Conservation (phyloP, 345 rosid species). For the Populus simonii region DNA sequence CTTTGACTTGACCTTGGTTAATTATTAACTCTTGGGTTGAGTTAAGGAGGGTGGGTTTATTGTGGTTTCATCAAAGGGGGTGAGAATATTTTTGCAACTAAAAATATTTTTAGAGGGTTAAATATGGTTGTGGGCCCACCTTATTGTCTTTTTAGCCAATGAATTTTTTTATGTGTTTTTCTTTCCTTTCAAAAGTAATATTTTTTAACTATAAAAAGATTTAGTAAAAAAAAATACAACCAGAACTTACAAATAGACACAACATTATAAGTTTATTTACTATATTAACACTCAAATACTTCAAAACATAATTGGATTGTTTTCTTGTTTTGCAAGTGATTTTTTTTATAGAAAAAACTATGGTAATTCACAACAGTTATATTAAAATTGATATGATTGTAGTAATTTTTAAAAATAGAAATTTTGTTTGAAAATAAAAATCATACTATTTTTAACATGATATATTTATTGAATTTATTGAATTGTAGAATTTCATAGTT, state of each 20-base stretch:
- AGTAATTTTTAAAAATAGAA: too few relatives aligned
- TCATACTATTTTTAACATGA: too few relatives aligned
- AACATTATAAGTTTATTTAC: background rate
- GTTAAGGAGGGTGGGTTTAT: constrained; percentile 13
- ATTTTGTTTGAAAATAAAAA: too few relatives aligned
- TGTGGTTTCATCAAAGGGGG: background rate
- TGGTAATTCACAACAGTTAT: background rate
- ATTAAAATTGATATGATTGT: background rate
- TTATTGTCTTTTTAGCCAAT: background rate
- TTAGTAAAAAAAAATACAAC: background rate
- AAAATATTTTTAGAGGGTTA: background rate
- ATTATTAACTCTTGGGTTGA: constrained; percentile 17
- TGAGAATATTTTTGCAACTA: background rate
- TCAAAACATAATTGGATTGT: background rate
- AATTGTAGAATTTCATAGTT: too few relatives aligned
- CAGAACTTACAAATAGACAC: background rate
- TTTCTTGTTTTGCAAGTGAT: background rate
- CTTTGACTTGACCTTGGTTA: constrained; percentile 22
- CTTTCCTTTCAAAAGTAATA: background rate
- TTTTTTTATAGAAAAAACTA: background rate
- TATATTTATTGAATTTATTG: too few relatives aligned
- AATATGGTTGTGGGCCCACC: background rate
- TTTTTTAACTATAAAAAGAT: background rate
- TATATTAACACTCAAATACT: background rate
- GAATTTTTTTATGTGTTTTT: background rate